Conservation (phyloP, 2,329 filamentous ascomycete species). For the Polytolypa hystricis region DNA sequence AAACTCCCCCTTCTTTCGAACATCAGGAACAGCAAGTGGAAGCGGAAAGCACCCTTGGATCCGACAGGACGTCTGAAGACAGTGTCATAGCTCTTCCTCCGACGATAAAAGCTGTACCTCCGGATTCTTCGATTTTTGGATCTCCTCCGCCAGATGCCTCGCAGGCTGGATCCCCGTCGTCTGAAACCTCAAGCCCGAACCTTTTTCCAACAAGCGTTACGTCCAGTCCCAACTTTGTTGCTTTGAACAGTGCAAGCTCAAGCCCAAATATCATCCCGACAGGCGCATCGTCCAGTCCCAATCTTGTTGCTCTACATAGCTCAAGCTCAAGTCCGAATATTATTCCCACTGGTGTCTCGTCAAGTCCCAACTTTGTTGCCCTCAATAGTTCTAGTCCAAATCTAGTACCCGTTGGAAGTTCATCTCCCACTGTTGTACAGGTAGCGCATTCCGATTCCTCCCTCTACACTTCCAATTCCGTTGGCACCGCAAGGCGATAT, state of each 20-base stretch:
- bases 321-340: constrained; percentile 32
- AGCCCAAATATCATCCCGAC: constrained; percentile 32
- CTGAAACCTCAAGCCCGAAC: constrained; percentile 30
- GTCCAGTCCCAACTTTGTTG: constrained; percentile 30
- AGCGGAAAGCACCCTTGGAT: constrained; percentile 13
- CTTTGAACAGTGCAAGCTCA: constrained; percentile 20
- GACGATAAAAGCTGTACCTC: constrained; percentile 28
- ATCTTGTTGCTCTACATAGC: constrained; percentile 25
- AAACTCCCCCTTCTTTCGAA: constrained; percentile 4
- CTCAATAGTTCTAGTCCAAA: constrained; percentile 29
- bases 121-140: constrained; percentile 19
- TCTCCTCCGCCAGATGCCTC: constrained; percentile 14
- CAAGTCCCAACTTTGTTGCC: constrained; percentile 31
- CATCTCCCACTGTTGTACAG: constrained; percentile 23
- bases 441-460: constrained; percentile 26
- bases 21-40: background rate
- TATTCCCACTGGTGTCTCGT: constrained; percentile 26
- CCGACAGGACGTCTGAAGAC: constrained; percentile 16
- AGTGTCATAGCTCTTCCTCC: constrained; percentile 21
- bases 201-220: constrained; percentile 27
- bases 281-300: constrained; percentile 29
- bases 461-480: constrained; percentile 29
- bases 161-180: constrained; percentile 15
- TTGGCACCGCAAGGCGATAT: constrained; percentile 32
- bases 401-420: constrained; percentile 21